Percentiles rank a stretch among this genome's conserved stretches.
phyloP scores from a whole-genome alignment of 2,329 filamentous ascomycete genomes.

The Aspergillus pseudotamarii region DNA sequence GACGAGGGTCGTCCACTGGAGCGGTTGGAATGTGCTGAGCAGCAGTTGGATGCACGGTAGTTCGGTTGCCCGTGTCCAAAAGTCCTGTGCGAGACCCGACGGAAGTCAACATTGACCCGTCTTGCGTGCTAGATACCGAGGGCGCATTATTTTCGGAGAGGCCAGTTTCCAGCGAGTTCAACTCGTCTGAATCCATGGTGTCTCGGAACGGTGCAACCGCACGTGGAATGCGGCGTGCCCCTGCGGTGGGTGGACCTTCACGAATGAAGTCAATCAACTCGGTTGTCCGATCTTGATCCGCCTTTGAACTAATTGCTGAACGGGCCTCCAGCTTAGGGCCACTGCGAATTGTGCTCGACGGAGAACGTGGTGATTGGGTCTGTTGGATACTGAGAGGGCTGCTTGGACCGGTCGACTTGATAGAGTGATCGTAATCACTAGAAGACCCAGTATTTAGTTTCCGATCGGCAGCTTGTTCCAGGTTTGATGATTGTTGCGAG shows the following conservation, averaged over 20 bases:
- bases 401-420: constrained; percentile 59
- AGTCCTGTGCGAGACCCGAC: constrained; percentile 75
- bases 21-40: constrained; percentile 14
- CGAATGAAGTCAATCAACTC: constrained; percentile 96
- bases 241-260: constrained; percentile 71
- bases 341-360: constrained; percentile 24
- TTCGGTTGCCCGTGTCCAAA: constrained; percentile 46
- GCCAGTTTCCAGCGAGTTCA: constrained; percentile 37
- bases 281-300: constrained; percentile 71
- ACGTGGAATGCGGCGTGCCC: constrained; percentile 74
- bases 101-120: constrained; percentile 62
- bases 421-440: constrained; percentile 84
- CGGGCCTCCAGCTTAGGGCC: constrained; percentile 67
- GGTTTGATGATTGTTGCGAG: constrained; percentile 25
- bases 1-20: constrained; percentile 51
- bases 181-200: constrained; percentile 84
- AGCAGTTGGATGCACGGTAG: constrained; percentile 29
- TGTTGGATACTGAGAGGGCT: constrained; percentile 17
- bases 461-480: constrained; percentile 68
- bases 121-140: constrained; percentile 48
- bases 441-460: constrained; percentile 71
- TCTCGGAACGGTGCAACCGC: constrained; percentile 82
- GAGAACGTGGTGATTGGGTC: constrained; percentile 17
- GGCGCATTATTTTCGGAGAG: constrained; percentile 30
- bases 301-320: constrained; percentile 65